Conservation (phyloP, 1,284 basidiomycete species). For the Pyrrhoderma lamaoense region DNA sequence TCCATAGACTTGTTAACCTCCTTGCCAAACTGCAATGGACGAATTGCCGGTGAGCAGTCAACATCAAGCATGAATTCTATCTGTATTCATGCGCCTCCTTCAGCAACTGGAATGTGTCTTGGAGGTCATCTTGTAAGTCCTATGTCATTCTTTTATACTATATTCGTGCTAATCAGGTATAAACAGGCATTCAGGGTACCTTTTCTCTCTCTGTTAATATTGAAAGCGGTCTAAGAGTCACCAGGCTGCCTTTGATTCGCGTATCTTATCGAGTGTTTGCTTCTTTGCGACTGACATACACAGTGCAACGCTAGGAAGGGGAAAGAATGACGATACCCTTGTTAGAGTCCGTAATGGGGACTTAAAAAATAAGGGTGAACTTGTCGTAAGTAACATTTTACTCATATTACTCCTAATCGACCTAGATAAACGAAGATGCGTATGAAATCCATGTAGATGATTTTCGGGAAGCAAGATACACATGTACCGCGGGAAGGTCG, state of each 20-base stretch:
- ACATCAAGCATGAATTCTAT: background rate
- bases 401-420: background rate
- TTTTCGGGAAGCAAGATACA: slow-evolving; percentile 84
- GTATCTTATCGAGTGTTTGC: slow-evolving; percentile 80
- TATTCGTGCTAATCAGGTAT: background rate
- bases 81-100: background rate
- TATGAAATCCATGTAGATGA: slow-evolving; percentile 49
- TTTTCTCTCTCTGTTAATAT: background rate
- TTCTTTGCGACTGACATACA: slow-evolving; percentile 93
- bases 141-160: background rate
- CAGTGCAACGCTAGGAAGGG: slow-evolving; percentile 78
- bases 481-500: slow-evolving; percentile 75
- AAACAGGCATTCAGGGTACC: slow-evolving; percentile 51
- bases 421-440: slow-evolving; percentile 3
- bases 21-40: slow-evolving; percentile 78
- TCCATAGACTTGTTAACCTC: slow-evolving; percentile 68
- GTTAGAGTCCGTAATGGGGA: slow-evolving; percentile 66
- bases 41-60: slow-evolving; percentile 61
- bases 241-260: slow-evolving; percentile 78
- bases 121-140: slow-evolving; percentile 70
- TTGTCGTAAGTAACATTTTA: slow-evolving; percentile 50
- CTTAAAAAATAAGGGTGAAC: slow-evolving; percentile 69
- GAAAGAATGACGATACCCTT: slow-evolving; percentile 75
- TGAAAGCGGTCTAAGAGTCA: background rate
- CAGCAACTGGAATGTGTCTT: slow-evolving; percentile 80